Base-by-base conservation (phyloP, 164 flowering plant species). In the Vitis rupestris region DNA sequence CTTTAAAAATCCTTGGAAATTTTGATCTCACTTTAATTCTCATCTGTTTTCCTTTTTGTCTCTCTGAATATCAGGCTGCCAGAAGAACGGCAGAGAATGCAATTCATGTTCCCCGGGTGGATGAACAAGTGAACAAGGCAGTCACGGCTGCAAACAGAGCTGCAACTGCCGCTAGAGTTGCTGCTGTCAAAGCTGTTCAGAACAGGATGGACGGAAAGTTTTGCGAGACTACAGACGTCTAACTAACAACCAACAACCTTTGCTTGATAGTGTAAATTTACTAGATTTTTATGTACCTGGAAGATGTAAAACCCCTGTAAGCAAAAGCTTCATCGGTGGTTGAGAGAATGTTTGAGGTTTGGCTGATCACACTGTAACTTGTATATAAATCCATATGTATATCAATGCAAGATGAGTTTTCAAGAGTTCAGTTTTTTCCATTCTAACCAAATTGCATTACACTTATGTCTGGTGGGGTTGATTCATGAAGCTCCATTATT, bases 101-200 rank as follows among this genome's bases (percentile, higher is more conserved):
- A 1, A 80, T 87, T 67, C 77, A 75, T 67, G 79, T 88, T 16
- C 80, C 78, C 8, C 77, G 83, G 61, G 90, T 88, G 17, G 98
- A 95, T 61, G 99, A 92, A 14, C 88, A 83, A 71, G 98, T 95
- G 16, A 87, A 83, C 83, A 88, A 84, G 81, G 91, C 90, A 0
- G 91, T 90, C 44, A 59, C 70, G 69, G 93, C 90, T 59, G 96
- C 99, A 37, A 95, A 93, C 59, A 79, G 87, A 70, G 97, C 98
- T 19, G 99, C 99, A 64, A 93, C 89, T 68, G 97, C 98, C 31
- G 98, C 97, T 19, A 83, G 98, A 82, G 98, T 95, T 62, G 97
- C 98, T 52, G 98, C 98, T 19, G 78, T 93, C 59, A 91, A 86
- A 82, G 99, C 99, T 55, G 99, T 95, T 66, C 97, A 91, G 54